Evolutionary conservation across 2,329 filamentous ascomycete genomes (phyloP).

Genomic region (Exophiala sp.): DNA sequence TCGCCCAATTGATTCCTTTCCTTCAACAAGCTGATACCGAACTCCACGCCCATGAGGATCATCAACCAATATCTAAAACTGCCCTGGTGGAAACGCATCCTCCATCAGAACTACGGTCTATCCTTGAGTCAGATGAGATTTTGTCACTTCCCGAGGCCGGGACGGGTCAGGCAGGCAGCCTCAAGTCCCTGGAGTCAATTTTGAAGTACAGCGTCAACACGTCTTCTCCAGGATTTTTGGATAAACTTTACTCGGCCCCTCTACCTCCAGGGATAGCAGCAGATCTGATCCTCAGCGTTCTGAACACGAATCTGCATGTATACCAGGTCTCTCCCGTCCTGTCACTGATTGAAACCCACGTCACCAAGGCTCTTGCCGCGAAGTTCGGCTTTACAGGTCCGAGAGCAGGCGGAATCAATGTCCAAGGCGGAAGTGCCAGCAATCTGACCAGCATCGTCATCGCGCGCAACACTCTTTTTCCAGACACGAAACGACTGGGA

Average conservation of each 20-base stretch:
- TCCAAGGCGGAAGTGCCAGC: constrained; percentile 77
- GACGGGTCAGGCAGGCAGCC: constrained; percentile 67
- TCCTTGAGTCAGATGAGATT: constrained; percentile 38
- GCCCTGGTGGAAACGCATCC: constrained; percentile 62
- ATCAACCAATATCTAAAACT: constrained; percentile 49
- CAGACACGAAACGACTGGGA: constrained; percentile 69
- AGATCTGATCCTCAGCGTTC: constrained; percentile 75
- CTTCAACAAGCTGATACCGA: constrained; percentile 42
- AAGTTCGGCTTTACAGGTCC: constrained; percentile 73
- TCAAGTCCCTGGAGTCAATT: constrained; percentile 67
- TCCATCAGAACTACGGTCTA: constrained; percentile 57
- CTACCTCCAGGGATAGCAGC: constrained; percentile 82
- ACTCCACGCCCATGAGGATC: constrained; percentile 22
- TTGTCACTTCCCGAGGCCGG: constrained; percentile 54
- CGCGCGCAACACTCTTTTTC: constrained; percentile 81
- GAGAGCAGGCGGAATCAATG: constrained; percentile 67
- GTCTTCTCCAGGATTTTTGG: constrained; percentile 96
- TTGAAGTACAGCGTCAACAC: constrained; percentile 90
- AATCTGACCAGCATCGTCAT: constrained; percentile 84
- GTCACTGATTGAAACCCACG: constrained; percentile 82
- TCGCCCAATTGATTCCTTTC: constrained; percentile 45
- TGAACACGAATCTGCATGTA: constrained; percentile 94
- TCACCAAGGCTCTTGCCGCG: constrained; percentile 66
- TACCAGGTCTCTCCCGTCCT: constrained; percentile 90
- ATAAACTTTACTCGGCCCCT: constrained; percentile 90